phyloP scores from a whole-genome alignment of 495 filamentous ascomycete genomes.

The Hypoxylon lienhwacheense region DNA sequence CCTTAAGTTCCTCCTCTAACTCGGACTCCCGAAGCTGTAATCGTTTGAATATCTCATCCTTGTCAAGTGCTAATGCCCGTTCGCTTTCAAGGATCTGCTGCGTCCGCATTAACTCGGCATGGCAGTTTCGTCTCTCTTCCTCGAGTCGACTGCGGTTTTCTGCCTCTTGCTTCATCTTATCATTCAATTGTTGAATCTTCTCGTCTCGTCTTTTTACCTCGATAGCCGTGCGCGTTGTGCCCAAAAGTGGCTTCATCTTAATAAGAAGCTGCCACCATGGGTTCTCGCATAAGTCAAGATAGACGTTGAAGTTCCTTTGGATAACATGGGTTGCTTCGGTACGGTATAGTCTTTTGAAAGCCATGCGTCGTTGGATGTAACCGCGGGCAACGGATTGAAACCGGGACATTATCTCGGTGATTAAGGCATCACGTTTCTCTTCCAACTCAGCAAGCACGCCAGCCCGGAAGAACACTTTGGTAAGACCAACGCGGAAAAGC shows the following conservation, averaged over 20 bases:
- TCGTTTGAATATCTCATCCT: constrained; percentile 96
- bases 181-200: constrained; percentile 81
- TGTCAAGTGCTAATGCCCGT: constrained; percentile 89
- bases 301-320: constrained; percentile 87
- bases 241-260: constrained; percentile 92
- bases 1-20: constrained; percentile 86
- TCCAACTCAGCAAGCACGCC: constrained; percentile 96
- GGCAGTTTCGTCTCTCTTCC: constrained; percentile 85
- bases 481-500: constrained; percentile 89
- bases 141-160: constrained; percentile 78
- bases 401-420: constrained; percentile 87
- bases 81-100: constrained; percentile 95
- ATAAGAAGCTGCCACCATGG: constrained; percentile 97
- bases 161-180: constrained; percentile 76
- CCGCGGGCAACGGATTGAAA: constrained; percentile 93
- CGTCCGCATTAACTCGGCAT: constrained; percentile 82
- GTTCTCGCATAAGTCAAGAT: constrained; percentile 82
- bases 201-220: constrained; percentile 95
- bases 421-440: constrained; percentile 88
- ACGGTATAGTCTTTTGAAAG: constrained; percentile 88
- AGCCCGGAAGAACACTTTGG: constrained; percentile 97
- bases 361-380: constrained; percentile 82
- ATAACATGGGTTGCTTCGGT: constrained; percentile 95
- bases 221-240: constrained; percentile 82
- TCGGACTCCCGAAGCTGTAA: constrained; percentile 88